Conservation (phyloP, 192 early-diverging fungal genomes). For the Coemansia sp. region DNA sequence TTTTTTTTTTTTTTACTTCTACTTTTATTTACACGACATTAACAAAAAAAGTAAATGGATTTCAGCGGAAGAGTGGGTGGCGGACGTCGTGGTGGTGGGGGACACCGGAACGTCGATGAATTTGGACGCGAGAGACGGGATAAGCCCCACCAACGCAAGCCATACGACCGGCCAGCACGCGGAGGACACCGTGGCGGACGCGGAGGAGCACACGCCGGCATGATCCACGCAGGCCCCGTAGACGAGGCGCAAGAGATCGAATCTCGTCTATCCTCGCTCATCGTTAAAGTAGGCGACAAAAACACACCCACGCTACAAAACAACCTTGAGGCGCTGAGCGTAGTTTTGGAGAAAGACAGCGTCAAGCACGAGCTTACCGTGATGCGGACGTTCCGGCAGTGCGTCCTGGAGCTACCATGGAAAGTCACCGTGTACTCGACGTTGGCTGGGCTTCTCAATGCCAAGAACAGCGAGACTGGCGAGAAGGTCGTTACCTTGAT, state of each 20-base stretch:
- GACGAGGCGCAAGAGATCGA: conserved; percentile 66
- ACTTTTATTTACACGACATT: conserved; percentile 5
- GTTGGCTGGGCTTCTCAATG: conserved; percentile 82
- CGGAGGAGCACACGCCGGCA: conserved; percentile 19
- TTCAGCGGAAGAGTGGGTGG: conserved; percentile 43
- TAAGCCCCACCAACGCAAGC: conserved; percentile 49
- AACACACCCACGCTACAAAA: conserved; percentile 65
- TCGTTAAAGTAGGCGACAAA: conserved; percentile 78
- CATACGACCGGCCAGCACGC: conserved; percentile 53
- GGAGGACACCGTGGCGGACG: conserved; percentile 20
- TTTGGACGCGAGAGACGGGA: conserved; percentile 57
- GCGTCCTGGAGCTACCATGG: conserved; percentile 47
- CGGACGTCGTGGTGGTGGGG: conserved; percentile 30
- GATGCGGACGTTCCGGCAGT: conserved; percentile 59
- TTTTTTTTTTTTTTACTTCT: conserved; percentile 9
- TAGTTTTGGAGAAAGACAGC: conserved; percentile 73
- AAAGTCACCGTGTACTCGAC: conserved; percentile 70
- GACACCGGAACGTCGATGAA: conserved; percentile 49
- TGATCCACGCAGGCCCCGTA: conserved; percentile 9
- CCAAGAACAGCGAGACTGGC: conserved; percentile 66
- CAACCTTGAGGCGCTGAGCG: conserved; percentile 69
- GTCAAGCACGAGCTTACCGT: conserved; percentile 66
- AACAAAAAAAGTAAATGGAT: conserved; percentile 12
- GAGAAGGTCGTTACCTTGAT: conserved; percentile 65
- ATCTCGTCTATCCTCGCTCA: conserved; percentile 67